These are phyloP conservation scores for Paulownia fortunei DNA, from an alignment of 257 asterid genomes.

Conservation along the genomic window DNA sequence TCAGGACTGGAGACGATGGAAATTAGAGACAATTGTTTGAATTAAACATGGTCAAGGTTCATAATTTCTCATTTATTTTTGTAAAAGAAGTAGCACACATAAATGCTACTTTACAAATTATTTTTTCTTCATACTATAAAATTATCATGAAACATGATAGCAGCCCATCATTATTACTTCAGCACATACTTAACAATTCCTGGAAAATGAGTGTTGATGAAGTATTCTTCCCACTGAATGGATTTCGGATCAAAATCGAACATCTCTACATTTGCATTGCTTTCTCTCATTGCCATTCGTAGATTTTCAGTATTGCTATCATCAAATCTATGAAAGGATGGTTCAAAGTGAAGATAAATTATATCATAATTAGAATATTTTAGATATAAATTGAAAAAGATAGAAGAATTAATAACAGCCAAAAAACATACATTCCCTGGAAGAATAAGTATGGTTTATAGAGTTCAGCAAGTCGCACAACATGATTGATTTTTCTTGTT, in stretches of 20 bases:
- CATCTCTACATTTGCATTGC: neutral
- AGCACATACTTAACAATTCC: conserved; percentile 21
- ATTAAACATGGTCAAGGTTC: no score
- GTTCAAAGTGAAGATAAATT: neutral
- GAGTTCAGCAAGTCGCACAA: conserved; percentile 11
- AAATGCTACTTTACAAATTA: no score
- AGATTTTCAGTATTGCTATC: conserved; percentile 25
- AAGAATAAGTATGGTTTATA: conserved; percentile 19
- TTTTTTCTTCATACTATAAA: no score
- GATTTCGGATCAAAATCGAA: conserved; percentile 33
- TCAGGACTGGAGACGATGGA: no score
- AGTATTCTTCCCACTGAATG: conserved; percentile 33
- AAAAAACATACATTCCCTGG: conserved; percentile 29
- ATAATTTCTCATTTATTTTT: no score
- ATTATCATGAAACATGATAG: no score
- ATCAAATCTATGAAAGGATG: conserved; percentile 23
- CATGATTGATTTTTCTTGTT: neutral
- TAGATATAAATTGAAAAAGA: neutral
- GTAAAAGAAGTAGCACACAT: no score
- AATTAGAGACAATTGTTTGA: no score
- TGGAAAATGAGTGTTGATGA: conserved; percentile 25
- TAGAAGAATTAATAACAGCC: neutral
- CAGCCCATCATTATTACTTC: neutral
- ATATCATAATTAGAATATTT: neutral
- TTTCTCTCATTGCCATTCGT: neutral